Base-by-base conservation (phyloP, 1,284 basidiomycete species). In the Pseudozyma hubeiensis region DNA sequence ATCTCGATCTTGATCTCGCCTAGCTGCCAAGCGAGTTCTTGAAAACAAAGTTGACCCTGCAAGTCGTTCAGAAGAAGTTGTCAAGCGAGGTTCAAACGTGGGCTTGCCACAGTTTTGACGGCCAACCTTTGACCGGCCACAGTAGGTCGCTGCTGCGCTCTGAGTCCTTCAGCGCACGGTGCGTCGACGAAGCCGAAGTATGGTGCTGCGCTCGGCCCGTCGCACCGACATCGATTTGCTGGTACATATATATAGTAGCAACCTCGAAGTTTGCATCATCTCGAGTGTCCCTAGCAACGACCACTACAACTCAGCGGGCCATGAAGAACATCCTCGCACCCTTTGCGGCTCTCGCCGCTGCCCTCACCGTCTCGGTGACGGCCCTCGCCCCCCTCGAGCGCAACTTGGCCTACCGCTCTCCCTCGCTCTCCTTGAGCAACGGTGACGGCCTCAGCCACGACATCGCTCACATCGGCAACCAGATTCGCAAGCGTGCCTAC, bases 331-430 rank as follows among this genome's bases (percentile, higher is more conserved):
- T 54, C 34, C 31, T 60, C 30, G 59, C 58, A 7, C 47, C 68
- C 39, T 58, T 65, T 19, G 63, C 63, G 45, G 59, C 63, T 7
- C 55, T 71, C 10, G 68, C 58, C 35, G 51, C 61, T 33, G 68
- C 59, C 24, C 44, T 71, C 50, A 47, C 51, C 31, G 66, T 47
- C 34, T 68, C 62, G 48, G 74, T 73, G 19, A 52, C 71, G 34
- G 75, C 70, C 6, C 46, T 77, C 40, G 53, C 71, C 4, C 75
- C 75, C 1, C 64, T 77, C 50, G 58, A 77, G 60, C 75, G 75
- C 50, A 78, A 78, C 53, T 53, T 78, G 11, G 76, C 76, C 51
- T 78, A 78, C 64, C 74, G 74, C 34, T 75, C 76, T 33, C 76
- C 76, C 13, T 68, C 73, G 45, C 49, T 66, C 39, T 59, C 64